Conservation (phyloP, 2,329 filamentous ascomycete genomes). For the Leptographium lundbergii region DNA sequence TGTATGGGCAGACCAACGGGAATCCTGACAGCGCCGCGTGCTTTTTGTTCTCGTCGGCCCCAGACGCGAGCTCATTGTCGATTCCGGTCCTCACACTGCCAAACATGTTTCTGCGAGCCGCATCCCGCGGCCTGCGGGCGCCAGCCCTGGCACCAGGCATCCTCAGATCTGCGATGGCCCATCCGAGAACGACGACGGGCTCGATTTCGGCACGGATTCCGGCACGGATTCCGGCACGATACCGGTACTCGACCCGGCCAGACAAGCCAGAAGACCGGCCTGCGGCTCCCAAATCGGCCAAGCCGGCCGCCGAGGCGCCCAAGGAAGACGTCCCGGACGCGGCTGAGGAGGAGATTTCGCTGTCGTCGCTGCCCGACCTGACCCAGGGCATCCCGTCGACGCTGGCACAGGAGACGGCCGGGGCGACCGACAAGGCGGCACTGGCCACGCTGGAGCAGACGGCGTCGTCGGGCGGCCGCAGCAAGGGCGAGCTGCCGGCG, state of each 20-base stretch:
- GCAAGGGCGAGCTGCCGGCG: constrained; percentile 56
- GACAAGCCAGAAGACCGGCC: neutral
- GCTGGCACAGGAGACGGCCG: constrained; percentile 59
- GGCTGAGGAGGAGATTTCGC: constrained; percentile 29
- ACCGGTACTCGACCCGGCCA: constrained; percentile 4
- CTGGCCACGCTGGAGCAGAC: constrained; percentile 22
- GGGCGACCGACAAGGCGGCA: constrained; percentile 25
- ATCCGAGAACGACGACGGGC: neutral
- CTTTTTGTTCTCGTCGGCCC: neutral
- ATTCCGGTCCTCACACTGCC: neutral
- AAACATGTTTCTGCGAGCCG: constrained; percentile 9
- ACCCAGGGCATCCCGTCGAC: constrained; percentile 93
- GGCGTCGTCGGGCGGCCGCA: constrained; percentile 28
- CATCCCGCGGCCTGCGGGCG: constrained; percentile 7
- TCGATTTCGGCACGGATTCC: neutral
- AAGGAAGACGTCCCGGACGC: neutral
- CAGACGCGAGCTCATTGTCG: neutral
- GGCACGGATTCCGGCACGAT: neutral
- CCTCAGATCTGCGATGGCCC: neutral
- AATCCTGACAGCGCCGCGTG: constrained; percentile 3
- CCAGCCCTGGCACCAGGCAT: constrained; percentile 2
- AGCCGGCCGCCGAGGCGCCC: too few relatives aligned
- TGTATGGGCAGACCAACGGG: neutral
- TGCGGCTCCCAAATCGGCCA: neutral
- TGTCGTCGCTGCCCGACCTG: constrained; percentile 70